Conservation (phyloP, 2,329 filamentous ascomycete genomes). For the Hyphodiscus sp. region DNA sequence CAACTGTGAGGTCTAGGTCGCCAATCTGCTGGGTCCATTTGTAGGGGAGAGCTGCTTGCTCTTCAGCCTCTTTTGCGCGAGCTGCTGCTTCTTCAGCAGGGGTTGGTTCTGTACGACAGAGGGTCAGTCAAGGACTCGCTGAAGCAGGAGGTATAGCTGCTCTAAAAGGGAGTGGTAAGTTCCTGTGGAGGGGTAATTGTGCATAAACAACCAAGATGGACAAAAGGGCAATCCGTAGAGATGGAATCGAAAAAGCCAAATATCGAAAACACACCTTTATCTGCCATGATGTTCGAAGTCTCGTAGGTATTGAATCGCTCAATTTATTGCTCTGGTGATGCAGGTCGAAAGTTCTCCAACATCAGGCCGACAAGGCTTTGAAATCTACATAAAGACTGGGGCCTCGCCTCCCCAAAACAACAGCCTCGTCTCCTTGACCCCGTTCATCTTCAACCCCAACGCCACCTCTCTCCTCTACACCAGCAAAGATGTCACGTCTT, state of each 20-base stretch:
- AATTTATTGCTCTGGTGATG: not conserved
- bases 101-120: slow-evolving; percentile 22
- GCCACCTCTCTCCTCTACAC: not conserved
- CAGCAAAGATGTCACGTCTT: slow-evolving; percentile 18
- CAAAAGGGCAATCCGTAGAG: not conserved
- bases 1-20: slow-evolving; percentile 75
- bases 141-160: not conserved
- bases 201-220: not conserved
- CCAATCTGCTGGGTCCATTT: slow-evolving; percentile 93
- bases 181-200: slow-evolving; percentile 4
- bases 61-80: slow-evolving; percentile 68
- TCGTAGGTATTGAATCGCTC: not conserved
- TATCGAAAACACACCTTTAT: slow-evolving; percentile 15
- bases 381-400: slow-evolving; percentile 15
- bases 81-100: slow-evolving; percentile 51
- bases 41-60: slow-evolving; percentile 90
- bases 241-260: not conserved
- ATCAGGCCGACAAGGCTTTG: slow-evolving; percentile 19
- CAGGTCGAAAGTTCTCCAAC: slow-evolving; percentile 13
- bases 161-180: not conserved
- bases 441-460: slow-evolving; percentile 1
- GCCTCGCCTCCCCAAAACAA: slow-evolving; percentile 2
- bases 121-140: not conserved
- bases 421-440: slow-evolving; percentile 11
- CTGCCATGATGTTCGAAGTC: slow-evolving; percentile 18